Percentiles rank a stretch among this genome's conserved stretches.
These are phyloP conservation scores for Exophiala xenobiotica DNA, from an alignment of 2,329 filamentous ascomycete species.

Conservation along the genomic window DNA sequence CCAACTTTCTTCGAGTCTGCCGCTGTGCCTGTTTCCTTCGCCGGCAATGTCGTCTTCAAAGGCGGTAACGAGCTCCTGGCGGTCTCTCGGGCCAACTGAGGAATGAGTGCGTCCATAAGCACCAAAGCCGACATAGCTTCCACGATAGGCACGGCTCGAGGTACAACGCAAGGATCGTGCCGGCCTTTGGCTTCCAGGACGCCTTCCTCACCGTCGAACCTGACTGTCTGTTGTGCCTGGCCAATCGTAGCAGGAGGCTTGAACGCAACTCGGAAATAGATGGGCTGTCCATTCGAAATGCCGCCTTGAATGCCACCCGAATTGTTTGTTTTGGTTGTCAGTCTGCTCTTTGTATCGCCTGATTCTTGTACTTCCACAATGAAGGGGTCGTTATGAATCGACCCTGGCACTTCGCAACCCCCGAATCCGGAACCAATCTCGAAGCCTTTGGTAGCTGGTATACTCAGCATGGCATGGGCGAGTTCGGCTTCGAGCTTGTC, in stretches of 20 bases:
- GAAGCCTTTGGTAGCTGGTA: conserved; percentile 93
- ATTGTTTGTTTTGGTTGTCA: conserved; percentile 91
- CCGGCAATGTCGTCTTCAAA: conserved; percentile 22
- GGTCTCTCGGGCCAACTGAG: conserved; percentile 66
- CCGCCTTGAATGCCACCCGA: conserved; percentile 93
- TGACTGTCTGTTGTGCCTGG: conserved; percentile 79
- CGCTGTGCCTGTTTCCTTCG: conserved; percentile 25
- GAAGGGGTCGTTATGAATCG: conserved; percentile 89
- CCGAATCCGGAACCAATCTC: conserved; percentile 92
- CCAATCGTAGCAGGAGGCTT: conserved; percentile 94
- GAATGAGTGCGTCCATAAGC: conserved; percentile 81
- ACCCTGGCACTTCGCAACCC: conserved; percentile 81
- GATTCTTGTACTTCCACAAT: conserved; percentile 54
- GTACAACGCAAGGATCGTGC: conserved; percentile 91
- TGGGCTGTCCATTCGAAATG: conserved; percentile 87
- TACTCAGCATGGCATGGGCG: conserved; percentile 90
- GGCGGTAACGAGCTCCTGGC: conserved; percentile 35
- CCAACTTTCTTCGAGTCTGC: conserved; percentile 20
- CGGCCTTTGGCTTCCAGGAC: conserved; percentile 86
- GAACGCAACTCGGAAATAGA: conserved; percentile 94
- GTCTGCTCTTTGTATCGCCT: conserved; percentile 55
- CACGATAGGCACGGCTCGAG: conserved; percentile 68
- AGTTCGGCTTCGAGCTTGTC: conserved; percentile 92
- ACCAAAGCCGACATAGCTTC: conserved; percentile 89
- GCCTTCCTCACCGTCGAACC: conserved; percentile 74